Conservation (phyloP, 495 filamentous ascomycete genomes). For the Aspergillus bridgeri region DNA sequence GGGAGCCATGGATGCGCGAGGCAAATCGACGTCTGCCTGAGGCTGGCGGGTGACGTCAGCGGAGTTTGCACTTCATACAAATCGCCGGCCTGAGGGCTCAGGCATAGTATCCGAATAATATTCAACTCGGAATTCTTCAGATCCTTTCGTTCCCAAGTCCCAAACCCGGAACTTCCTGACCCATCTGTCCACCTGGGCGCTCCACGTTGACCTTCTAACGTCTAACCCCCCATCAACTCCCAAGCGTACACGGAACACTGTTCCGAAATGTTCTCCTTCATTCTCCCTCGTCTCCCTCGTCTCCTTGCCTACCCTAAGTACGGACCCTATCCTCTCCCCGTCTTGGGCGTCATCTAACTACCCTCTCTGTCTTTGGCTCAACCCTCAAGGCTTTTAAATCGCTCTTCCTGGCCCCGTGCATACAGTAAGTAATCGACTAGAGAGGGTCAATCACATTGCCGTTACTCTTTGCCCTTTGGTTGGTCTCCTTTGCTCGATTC, state of each 20-base stretch:
- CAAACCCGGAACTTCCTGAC: background rate
- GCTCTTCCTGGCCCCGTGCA: too few species aligned
- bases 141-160: background rate
- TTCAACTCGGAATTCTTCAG: too few species aligned
- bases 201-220: background rate
- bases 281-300: background rate
- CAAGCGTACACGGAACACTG: background rate
- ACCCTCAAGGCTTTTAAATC: too few species aligned
- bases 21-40: background rate
- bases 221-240: too few species aligned
- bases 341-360: background rate
- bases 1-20: too few species aligned
- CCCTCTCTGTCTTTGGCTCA: background rate
- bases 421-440: too few species aligned
- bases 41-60: background rate
- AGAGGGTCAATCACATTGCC: background rate
- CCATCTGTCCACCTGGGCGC: background rate
- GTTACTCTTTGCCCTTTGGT: background rate
- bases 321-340: background rate
- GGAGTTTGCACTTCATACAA: background rate
- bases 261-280: background rate
- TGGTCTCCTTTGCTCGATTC: background rate
- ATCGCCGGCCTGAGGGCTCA: too few species aligned
- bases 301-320: background rate
- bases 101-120: too few species aligned